Percentiles rank a stretch among this genome's conserved stretches.
These are phyloP conservation scores for Plenodomus tracheiphilus DNA, from an alignment of 2,329 filamentous ascomycete species.

Conservation along the genomic window DNA sequence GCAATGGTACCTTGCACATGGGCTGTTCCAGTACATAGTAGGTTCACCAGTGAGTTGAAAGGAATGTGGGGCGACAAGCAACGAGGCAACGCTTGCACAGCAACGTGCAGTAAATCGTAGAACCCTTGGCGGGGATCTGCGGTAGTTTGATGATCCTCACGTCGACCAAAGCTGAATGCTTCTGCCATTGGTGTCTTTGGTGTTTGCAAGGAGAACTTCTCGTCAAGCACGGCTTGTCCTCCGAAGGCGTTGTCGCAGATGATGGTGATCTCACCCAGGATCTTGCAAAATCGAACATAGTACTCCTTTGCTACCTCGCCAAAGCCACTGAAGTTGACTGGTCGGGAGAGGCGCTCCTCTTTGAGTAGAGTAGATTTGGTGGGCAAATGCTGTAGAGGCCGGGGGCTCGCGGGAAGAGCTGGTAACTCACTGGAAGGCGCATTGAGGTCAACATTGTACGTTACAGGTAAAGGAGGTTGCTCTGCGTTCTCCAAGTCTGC, in stretches of 20 bases:
- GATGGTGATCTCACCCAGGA: conserved; percentile 92
- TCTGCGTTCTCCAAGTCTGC: conserved; percentile 86
- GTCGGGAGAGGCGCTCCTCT: conserved; percentile 68
- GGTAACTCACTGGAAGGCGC: conserved; percentile 44
- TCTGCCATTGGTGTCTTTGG: conserved; percentile 96
- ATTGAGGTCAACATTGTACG: conserved; percentile 55
- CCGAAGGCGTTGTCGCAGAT: conserved; percentile 97
- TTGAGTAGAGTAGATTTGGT: conserved; percentile 48
- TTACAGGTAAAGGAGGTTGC: conserved; percentile 80
- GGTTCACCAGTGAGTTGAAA: conserved; percentile 90
- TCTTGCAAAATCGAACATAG: conserved; percentile 90
- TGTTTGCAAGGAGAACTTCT: conserved; percentile 84
- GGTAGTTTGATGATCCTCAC: conserved; percentile 74
- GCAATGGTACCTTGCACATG: conserved; percentile 94
- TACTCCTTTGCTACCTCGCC: conserved; percentile 80
- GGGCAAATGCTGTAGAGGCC: conserved; percentile 33
- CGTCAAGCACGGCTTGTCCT: conserved; percentile 90
- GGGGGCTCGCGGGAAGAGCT: conserved; percentile 38
- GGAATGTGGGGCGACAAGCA: conserved; percentile 89
- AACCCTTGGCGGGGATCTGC: conserved; percentile 90
- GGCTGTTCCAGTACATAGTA: conserved; percentile 93
- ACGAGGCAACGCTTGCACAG: conserved; percentile 91
- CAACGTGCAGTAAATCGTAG: conserved; percentile 93
- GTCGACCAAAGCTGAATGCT: conserved; percentile 85
- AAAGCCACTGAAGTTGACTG: conserved; percentile 64